phyloP scores from a whole-genome alignment of 257 asterid species.

The Lithospermum erythrorhizon region DNA sequence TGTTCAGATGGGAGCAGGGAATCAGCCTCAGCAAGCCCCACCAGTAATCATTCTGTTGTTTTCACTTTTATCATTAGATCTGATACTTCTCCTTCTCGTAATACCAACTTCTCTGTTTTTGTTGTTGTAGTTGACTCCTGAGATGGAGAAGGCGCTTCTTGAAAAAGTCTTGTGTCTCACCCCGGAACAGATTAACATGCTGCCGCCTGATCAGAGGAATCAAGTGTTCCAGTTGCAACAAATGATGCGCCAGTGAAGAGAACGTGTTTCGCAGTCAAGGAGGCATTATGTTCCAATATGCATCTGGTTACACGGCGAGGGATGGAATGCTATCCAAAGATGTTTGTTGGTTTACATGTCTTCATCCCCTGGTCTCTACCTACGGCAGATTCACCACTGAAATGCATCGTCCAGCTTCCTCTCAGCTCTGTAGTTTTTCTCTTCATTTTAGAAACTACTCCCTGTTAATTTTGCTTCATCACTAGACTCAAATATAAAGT shows the following conservation, averaged over 20 bases:
- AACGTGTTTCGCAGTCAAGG: neutral
- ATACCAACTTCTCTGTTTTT: conserved; percentile 2
- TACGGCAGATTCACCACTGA: neutral
- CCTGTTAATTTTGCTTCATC: neutral
- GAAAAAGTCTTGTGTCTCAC: conserved; percentile 94
- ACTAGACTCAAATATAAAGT: neutral
- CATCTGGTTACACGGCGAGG: too few relatives aligned
- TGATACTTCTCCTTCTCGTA: neutral
- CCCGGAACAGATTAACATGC: conserved; percentile 76
- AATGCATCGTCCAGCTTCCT: neutral
- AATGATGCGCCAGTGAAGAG: conserved; percentile 58
- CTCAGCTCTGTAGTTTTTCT: neutral
- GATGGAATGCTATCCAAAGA: too few relatives aligned
- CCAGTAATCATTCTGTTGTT: conserved; percentile 31
- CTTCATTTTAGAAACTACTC: neutral
- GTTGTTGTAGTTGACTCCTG: conserved; percentile 63
- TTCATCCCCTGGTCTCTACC: too few relatives aligned
- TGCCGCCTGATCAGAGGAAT: conserved; percentile 79
- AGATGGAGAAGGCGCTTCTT: conserved; percentile 73
- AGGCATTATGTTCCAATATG: too few relatives aligned
- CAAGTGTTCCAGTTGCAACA: conserved; percentile 92
- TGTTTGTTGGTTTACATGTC: too few relatives aligned
- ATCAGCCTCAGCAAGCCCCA: conserved; percentile 49
- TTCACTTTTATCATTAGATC: neutral
- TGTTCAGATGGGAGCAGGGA: conserved; percentile 58